Evolutionary conservation across 2,329 filamentous ascomycete species (phyloP).

Genomic region (Pyricularia pennisetigena): DNA sequence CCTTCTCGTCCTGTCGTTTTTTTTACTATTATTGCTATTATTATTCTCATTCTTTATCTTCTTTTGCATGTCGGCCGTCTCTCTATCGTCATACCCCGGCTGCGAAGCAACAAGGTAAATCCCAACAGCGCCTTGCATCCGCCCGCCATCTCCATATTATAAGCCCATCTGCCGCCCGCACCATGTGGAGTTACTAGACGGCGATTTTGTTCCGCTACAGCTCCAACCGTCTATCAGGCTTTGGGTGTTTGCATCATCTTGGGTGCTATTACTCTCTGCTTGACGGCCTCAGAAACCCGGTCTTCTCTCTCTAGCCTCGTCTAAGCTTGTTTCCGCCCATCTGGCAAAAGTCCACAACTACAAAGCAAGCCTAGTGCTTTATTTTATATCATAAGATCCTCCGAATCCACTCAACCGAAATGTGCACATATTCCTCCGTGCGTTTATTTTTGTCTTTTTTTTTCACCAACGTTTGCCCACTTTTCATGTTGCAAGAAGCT

Average conservation of each 20-base stretch:
- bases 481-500: not conserved
- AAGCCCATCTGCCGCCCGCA: not conserved
- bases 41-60: not conserved
- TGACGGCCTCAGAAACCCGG: not conserved
- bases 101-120: not conserved
- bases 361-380: not conserved
- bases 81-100: too few species aligned
- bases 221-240: not conserved
- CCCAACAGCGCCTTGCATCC: not conserved
- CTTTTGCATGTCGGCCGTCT: not conserved
- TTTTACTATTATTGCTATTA: too few species aligned
- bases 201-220: not conserved
- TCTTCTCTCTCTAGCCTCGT: not conserved
- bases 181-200: not conserved
- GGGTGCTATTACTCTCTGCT: not conserved
- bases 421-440: not conserved
- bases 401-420: not conserved
- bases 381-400: not conserved
- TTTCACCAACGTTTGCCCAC: not conserved
- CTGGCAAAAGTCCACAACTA: not conserved
- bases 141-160: not conserved
- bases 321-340: not conserved
- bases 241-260: not conserved
- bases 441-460: not conserved
- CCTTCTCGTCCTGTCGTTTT: not conserved